Evolutionary conservation across 176 grass and related monocot species (phyloP).

Genomic region (Aegilops speltoides): DNA sequence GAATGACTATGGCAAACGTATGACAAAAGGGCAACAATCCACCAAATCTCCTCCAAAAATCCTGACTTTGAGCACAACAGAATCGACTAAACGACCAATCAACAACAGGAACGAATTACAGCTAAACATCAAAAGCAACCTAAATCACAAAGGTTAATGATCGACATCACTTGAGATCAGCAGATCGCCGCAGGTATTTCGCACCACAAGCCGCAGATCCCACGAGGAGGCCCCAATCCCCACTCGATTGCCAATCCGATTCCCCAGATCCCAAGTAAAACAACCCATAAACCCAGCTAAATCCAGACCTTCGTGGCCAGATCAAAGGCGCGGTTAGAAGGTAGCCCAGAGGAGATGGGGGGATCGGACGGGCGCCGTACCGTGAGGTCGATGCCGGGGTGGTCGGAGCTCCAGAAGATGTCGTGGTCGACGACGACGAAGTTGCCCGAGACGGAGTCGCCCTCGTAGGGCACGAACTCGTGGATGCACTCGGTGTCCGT

Average conservation of each 20-base stretch:
- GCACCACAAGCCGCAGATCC: conserved; percentile 10
- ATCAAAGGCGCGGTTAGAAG: not conserved
- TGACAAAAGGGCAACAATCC: not conserved
- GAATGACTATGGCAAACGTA: not conserved
- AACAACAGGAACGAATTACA: not conserved
- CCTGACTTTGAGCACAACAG: not conserved
- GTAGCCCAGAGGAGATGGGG: not conserved
- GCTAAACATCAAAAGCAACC: not conserved
- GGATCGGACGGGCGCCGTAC: conserved; percentile 35
- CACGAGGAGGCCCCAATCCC: not conserved
- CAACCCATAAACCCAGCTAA: conserved; percentile 23
- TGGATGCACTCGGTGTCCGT: conserved; percentile 92
- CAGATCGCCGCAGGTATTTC: not conserved
- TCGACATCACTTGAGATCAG: not conserved
- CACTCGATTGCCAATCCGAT: conserved; percentile 4
- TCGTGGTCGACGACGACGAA: conserved; percentile 99
- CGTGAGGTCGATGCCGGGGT: conserved; percentile 91
- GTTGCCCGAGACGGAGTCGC: conserved; percentile 87
- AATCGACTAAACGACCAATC: not conserved
- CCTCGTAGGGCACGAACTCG: conserved; percentile 97
- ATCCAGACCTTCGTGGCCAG: not conserved
- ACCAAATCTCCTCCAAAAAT: not conserved
- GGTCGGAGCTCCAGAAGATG: conserved; percentile 96
- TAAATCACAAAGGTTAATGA: not conserved
- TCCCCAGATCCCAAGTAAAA: conserved; percentile 30